Percentiles rank a stretch among this genome's conserved stretches.
phyloP scores from a whole-genome alignment of 1,139 yeast genomes.

The Yamadazyma diddensiae region DNA sequence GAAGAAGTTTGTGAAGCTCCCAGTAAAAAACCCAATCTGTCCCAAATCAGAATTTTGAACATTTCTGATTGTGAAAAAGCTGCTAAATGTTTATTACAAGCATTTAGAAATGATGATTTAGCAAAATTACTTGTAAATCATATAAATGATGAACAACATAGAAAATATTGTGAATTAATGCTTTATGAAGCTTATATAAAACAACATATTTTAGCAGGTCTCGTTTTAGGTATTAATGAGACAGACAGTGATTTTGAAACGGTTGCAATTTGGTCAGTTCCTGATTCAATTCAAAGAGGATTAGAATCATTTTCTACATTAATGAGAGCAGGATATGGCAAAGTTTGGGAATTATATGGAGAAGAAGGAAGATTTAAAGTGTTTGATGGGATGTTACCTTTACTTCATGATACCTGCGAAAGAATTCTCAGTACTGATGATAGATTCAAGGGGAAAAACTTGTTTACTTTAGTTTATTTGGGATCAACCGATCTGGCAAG shows the following conservation, averaged over 20 bases:
- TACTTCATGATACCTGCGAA: constrained; percentile 50
- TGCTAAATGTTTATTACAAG: constrained; percentile 47
- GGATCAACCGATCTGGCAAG: constrained; percentile 59
- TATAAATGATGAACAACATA: constrained; percentile 34
- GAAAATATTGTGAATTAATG: constrained; percentile 39
- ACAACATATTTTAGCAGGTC: constrained; percentile 56
- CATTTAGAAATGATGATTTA: constrained; percentile 53
- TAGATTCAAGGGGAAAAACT: constrained; percentile 36
- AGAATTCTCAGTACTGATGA: constrained; percentile 32
- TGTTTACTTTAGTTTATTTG: constrained; percentile 59
- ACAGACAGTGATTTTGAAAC: constrained; percentile 52
- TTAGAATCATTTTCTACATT: constrained; percentile 50
- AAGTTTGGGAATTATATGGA: constrained; percentile 50
- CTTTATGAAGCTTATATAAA: constrained; percentile 56
- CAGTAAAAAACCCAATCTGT: constrained; percentile 4
- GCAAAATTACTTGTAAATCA: constrained; percentile 47
- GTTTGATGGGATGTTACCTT: constrained; percentile 55
- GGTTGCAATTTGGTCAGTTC: constrained; percentile 62
- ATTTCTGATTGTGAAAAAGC: constrained; percentile 51
- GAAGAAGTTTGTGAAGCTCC: constrained; percentile 1
- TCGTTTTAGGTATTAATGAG: constrained; percentile 49
- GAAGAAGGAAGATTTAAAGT: constrained; percentile 53
- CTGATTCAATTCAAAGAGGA: constrained; percentile 43
- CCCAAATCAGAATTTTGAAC: constrained; percentile 27
- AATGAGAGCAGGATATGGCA: constrained; percentile 56